These are phyloP conservation scores for Colletotrichum graminicola DNA, from an alignment of 2,329 filamentous ascomycete species.

Conservation along the genomic window DNA sequence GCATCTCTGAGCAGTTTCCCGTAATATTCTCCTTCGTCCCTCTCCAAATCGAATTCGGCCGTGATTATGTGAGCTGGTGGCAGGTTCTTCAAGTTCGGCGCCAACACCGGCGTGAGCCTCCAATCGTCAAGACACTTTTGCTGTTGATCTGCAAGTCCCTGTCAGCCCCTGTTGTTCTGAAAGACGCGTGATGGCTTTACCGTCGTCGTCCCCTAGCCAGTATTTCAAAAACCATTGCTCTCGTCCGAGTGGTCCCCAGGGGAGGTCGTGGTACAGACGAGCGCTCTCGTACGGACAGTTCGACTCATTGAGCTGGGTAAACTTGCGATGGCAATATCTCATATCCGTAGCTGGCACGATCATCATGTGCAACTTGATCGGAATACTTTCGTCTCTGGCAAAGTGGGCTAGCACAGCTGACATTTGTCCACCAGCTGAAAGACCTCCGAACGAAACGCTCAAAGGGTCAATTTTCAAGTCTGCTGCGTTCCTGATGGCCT, in stretches of 20 bases:
- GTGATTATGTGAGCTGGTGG: conserved; percentile 51
- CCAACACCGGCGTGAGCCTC: conserved; percentile 43
- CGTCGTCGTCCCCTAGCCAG: conserved; percentile 48
- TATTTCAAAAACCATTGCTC: conserved; percentile 51
- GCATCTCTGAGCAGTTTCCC: conserved; percentile 43
- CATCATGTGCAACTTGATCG: conserved; percentile 49
- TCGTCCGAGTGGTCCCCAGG: conserved; percentile 48
- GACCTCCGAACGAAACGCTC: conserved; percentile 45
- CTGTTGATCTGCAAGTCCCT: conserved; percentile 8
- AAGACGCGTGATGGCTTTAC: conserved; percentile 36
- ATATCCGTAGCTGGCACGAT: conserved; percentile 51
- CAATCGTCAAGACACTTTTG: conserved; percentile 14
- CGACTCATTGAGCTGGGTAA: conserved; percentile 29
- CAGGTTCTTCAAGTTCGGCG: conserved; percentile 46
- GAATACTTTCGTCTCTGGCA: conserved; percentile 48
- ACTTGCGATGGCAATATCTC: conserved; percentile 47
- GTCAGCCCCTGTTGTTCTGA: background rate
- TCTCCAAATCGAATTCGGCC: conserved; percentile 51
- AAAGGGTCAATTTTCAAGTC: conserved; percentile 41
- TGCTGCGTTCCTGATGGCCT: conserved; percentile 36
- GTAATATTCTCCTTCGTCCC: conserved; percentile 52
- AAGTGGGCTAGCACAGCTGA: conserved; percentile 52
- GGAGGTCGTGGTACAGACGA: conserved; percentile 43
- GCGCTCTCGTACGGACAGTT: conserved; percentile 48
- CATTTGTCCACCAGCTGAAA: conserved; percentile 47